phyloP scores from a whole-genome alignment of 164 flowering plant species.

The Macadamia integrifolia region DNA sequence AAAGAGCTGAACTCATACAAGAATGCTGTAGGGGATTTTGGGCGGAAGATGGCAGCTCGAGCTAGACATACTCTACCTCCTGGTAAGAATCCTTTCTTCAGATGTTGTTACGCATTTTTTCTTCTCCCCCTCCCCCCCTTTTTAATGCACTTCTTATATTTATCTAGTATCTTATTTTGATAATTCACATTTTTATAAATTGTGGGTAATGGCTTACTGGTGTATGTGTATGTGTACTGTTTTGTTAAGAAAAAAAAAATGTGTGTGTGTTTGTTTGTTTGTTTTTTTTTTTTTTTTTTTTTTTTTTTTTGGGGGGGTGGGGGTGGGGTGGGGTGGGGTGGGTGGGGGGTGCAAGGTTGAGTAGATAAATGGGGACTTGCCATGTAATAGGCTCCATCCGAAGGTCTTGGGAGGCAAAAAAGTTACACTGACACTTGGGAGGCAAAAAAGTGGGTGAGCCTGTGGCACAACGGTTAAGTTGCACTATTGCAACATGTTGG shows the following conservation, averaged over 20 bases:
- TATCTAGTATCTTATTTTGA: not conserved
- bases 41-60: conserved; percentile 81
- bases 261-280: too few species aligned
- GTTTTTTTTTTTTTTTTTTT: too few species aligned
- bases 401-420: not conserved
- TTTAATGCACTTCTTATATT: not conserved
- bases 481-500: too few species aligned
- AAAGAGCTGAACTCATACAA: conserved; percentile 71
- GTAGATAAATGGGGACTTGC: not conserved
- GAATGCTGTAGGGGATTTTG: conserved; percentile 75
- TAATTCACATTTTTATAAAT: not conserved
- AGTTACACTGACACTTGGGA: not conserved
- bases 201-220: not conserved
- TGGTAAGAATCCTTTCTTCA: conserved; percentile 37
- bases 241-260: not conserved
- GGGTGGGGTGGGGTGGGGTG: too few species aligned
- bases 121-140: not conserved
- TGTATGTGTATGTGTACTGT: too few species aligned
- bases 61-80: conserved; percentile 68
- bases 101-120: not conserved
- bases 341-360: not conserved
- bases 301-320: too few species aligned
- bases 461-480: too few species aligned
- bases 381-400: not conserved
- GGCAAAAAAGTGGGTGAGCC: too few species aligned